Conservation (phyloP, 179 eudicot genomes). For the Beta corolliflora region DNA sequence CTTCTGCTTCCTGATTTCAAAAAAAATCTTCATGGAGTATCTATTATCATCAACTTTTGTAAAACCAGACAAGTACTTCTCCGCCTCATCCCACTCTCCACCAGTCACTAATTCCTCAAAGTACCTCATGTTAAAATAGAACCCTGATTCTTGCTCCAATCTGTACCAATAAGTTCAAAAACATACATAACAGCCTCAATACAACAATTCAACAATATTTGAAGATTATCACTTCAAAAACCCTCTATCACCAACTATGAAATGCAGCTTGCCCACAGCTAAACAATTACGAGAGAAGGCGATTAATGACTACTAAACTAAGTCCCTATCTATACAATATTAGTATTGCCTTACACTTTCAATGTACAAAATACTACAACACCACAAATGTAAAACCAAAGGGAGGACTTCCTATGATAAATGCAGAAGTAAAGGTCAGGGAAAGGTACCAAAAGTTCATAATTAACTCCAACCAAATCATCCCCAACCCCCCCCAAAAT, state of each 20-base stretch:
- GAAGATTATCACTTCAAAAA: neutral
- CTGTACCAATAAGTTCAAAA: slow-evolving; percentile 29
- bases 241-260: neutral
- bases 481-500: neutral
- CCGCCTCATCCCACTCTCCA: slow-evolving; percentile 53
- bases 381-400: too few species aligned
- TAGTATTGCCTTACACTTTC: too few species aligned
- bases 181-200: neutral
- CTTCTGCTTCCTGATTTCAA: slow-evolving; percentile 55
- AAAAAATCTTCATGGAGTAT: slow-evolving; percentile 54
- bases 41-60: slow-evolving; percentile 53
- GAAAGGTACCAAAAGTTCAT: neutral
- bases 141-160: slow-evolving; percentile 56
- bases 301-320: neutral
- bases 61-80: slow-evolving; percentile 52
- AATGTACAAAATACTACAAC: too few species aligned
- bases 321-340: neutral
- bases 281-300: neutral
- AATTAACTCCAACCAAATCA: neutral
- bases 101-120: slow-evolving; percentile 51
- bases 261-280: neutral
- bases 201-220: neutral
- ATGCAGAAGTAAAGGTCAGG: neutral
- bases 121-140: slow-evolving; percentile 49
- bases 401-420: neutral